Evolutionary conservation across 1,284 basidiomycete genomes (phyloP).

Genomic region (Tilletiaria anomala): DNA sequence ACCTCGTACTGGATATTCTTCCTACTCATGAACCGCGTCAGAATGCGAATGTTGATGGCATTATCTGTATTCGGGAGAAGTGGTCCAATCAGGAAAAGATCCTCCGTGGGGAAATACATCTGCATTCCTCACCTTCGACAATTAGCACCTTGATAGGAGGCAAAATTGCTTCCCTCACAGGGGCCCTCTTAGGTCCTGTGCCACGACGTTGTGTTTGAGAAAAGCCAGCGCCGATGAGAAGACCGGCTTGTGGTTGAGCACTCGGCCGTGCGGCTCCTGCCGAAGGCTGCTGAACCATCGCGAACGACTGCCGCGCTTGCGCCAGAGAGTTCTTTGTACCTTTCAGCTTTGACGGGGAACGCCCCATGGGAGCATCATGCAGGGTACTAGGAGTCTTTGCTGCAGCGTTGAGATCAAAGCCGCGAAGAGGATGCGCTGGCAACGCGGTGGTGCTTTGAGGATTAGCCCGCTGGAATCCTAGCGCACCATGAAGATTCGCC

Average conservation of each 20-base stretch:
- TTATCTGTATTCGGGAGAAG: conserved; percentile 66
- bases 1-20: conserved; percentile 92
- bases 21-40: conserved; percentile 87
- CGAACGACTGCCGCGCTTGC: conserved; percentile 6
- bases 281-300: conserved; percentile 6
- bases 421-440: not conserved
- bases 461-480: not conserved
- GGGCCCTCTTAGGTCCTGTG: conserved; percentile 19
- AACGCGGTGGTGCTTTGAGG: not conserved
- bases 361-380: not conserved
- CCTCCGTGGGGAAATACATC: not conserved
- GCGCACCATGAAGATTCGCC: not conserved
- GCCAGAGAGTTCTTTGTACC: not conserved
- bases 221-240: conserved; percentile 35
- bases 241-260: conserved; percentile 31
- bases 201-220: conserved; percentile 11
- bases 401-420: not conserved
- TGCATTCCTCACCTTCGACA: conserved; percentile 17
- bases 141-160: conserved; percentile 38
- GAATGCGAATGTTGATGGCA: conserved; percentile 91
- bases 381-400: not conserved
- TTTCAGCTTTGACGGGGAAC: not conserved
- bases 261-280: conserved; percentile 12
- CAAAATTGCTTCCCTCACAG: conserved; percentile 24
- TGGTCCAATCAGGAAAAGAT: conserved; percentile 1